phyloP scores from a whole-genome alignment of 441 rosid genomes.

The Lagerstroemia fauriei region DNA sequence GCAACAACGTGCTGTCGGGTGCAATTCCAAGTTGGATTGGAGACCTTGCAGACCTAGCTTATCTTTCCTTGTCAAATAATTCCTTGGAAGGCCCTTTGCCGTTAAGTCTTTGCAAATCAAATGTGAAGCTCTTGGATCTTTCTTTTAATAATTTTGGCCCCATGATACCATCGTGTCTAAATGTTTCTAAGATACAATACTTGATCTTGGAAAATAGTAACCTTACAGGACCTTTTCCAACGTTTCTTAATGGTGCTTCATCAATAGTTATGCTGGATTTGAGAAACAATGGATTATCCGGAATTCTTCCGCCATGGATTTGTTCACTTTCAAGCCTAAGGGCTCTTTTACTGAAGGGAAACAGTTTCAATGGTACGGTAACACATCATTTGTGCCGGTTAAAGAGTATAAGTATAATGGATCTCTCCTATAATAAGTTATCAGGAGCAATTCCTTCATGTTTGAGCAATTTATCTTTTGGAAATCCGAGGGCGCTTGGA shows the following conservation, averaged over 20 bases:
- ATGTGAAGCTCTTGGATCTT: slow-evolving; percentile 10
- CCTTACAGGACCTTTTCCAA: neutral
- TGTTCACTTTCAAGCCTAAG: neutral
- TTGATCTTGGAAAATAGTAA: neutral
- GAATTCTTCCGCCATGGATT: neutral
- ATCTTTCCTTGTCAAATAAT: slow-evolving; percentile 17
- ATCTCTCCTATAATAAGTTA: slow-evolving; percentile 14
- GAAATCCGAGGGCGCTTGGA: neutral
- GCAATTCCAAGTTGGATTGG: slow-evolving; percentile 19
- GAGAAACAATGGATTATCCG: neutral
- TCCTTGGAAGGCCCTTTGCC: slow-evolving; percentile 23
- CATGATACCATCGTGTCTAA: neutral
- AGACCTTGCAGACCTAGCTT: neutral
- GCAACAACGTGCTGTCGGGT: slow-evolving; percentile 19
- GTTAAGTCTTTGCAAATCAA: slow-evolving; percentile 15
- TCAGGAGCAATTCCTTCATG: slow-evolving; percentile 7
- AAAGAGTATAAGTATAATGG: slow-evolving; percentile 8
- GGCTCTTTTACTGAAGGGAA: neutral
- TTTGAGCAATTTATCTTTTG: neutral
- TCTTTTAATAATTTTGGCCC: neutral
- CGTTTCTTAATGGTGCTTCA: neutral
- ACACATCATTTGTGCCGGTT: slow-evolving; percentile 2
- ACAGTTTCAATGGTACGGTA: neutral
- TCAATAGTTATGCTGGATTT: slow-evolving; percentile 7
- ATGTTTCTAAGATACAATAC: neutral